Percentiles rank a stretch among this genome's conserved stretches.
Conservation (phyloP, 139 green algal genomes). For the Haematococcus lacustris region DNA sequence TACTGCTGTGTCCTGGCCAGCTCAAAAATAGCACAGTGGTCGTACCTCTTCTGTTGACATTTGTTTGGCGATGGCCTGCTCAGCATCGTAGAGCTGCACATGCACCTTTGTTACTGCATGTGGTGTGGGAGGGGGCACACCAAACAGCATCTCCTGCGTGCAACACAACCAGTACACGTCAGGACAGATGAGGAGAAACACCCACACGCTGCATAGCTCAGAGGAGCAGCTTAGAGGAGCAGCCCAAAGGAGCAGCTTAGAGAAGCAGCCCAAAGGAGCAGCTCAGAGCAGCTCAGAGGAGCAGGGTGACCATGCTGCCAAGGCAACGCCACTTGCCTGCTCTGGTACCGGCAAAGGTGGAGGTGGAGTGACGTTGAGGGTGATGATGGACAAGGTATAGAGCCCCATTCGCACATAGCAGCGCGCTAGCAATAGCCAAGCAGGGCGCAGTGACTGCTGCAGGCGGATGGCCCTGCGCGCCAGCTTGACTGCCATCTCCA, state of each 20-base stretch:
- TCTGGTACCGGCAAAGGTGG: constrained; percentile 11
- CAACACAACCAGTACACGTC: too few relatives aligned
- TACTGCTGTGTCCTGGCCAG: too few relatives aligned
- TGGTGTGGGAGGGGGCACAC: constrained; percentile 18
- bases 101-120: constrained; percentile 18
- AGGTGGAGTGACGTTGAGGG: constrained; percentile 41
- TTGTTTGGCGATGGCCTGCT: constrained; percentile 1
- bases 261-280: neutral
- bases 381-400: constrained; percentile 23
- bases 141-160: constrained; percentile 20
- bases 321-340: neutral
- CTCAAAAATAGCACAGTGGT: too few relatives aligned
- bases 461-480: constrained; percentile 13
- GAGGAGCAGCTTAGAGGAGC: too few relatives aligned
- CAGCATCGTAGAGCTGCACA: constrained; percentile 8
- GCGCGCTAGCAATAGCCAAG: constrained; percentile 37
- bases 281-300: neutral
- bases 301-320: neutral
- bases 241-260: too few relatives aligned
- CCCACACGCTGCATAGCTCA: too few relatives aligned
- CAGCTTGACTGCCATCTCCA: constrained; percentile 15
- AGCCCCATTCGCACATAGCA: constrained; percentile 20
- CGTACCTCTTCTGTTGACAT: constrained; percentile 3
- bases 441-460: constrained; percentile 16
- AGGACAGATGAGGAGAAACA: too few relatives aligned